Evolutionary conservation across 1,284 basidiomycete genomes (phyloP).

Genomic region (Violaceomyces palustris): DNA sequence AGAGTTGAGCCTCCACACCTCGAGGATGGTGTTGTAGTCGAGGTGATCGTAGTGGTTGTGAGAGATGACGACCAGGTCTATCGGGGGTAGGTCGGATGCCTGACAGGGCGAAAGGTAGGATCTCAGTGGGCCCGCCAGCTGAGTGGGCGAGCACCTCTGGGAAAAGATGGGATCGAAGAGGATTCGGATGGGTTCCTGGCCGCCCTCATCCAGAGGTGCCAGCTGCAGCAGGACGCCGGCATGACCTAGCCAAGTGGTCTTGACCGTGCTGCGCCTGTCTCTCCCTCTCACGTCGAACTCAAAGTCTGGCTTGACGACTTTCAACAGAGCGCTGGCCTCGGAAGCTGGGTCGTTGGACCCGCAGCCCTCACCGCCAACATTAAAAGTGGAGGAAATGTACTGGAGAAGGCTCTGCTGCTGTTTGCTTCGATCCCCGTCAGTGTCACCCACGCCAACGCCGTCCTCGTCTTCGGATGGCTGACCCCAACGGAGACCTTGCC

Average conservation of each 20-base stretch:
- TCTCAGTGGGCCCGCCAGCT: conserved; percentile 38
- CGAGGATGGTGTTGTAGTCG: conserved; percentile 36
- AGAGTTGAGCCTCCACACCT: conserved; percentile 31
- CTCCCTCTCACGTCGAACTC: conserved; percentile 2
- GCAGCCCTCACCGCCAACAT: no score
- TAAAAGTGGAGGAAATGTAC: not conserved
- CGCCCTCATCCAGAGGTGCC: conserved; percentile 4
- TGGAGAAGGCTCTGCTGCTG: not conserved
- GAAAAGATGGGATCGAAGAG: conserved; percentile 52
- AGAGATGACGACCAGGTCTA: conserved; percentile 47
- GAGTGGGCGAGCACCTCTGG: conserved; percentile 44
- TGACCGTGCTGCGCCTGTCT: conserved; percentile 1
- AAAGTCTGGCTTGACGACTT: conserved; percentile 13
- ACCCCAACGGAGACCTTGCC: conserved; percentile 42
- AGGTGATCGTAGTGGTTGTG: conserved; percentile 52
- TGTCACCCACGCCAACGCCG: not conserved
- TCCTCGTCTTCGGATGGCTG: conserved; percentile 4
- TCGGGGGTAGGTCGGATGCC: conserved; percentile 31
- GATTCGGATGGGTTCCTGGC: conserved; percentile 13
- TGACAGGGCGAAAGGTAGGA: conserved; percentile 38
- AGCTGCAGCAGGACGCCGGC: conserved; percentile 44
- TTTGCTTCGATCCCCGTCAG: not conserved
- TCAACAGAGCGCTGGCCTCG: not conserved
- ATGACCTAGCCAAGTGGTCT: conserved; percentile 48
- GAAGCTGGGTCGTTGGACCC: not conserved